Base-by-base conservation (phyloP, 2,329 filamentous ascomycete species). In the Trichoderma polysporum region DNA sequence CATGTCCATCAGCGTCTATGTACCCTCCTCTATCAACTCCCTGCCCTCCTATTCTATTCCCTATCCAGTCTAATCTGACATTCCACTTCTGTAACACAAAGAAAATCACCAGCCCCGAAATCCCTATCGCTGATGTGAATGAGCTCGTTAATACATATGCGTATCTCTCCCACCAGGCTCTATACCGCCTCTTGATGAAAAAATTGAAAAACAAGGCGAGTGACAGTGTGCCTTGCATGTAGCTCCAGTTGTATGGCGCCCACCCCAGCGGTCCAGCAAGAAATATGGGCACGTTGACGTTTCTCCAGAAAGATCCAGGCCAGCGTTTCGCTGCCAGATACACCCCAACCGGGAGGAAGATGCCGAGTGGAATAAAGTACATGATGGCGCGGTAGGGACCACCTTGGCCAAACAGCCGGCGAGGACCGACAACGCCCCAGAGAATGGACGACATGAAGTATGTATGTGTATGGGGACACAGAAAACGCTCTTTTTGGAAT, bases 371-470 rank as follows among this genome's bases (percentile, higher is more conserved):
- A 10, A 75, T 70, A 3, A 50, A 45, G 54, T 73, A 75, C 1
- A 66, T 70, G 37, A 73, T 19, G 1, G 67, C 41, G 0, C 64
- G 68, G 54, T 73, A 76, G 1, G 70, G 70, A 0, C 63, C 71
- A 33, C 68, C 57, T 1, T 41, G 53, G 0, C 70, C 73, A 15
- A 91, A 91, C 71, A 91, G 86, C 39, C 88, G 84, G 4, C 80
- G 77, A 0, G 90, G 89, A 0, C 90, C 89, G 65, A 92, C 88
- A 53, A 87, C 82, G 49, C 89, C 89, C 88, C 88, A 90, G 70
- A 90, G 84, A 39, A 90, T 79, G 1, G 87, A 89, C 1, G 85
- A 84, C 8, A 86, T 88, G 78, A 89, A 91, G 76, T 83, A 83
- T 39, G 80, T 78, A 66, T 80, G 80, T 9, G 81, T 82, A 37